A percentile compares a stretch with the other conserved stretches of the same genome.
Evolutionary conservation across 192 early-diverging fungal genomes (phyloP).

Genomic region (Entophlyctis luteolus): DNA sequence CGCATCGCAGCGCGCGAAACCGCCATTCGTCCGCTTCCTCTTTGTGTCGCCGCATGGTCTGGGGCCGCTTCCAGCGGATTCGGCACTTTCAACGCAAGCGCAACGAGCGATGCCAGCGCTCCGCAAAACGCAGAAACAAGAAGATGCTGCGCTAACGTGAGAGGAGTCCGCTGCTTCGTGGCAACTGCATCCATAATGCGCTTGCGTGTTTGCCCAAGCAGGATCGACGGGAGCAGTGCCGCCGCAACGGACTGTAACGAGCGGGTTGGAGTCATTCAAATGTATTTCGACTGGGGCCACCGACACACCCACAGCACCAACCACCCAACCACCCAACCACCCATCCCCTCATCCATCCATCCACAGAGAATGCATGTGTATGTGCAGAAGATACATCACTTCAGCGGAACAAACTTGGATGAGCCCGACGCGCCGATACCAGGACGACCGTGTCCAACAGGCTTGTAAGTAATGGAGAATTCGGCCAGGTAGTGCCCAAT

Average conservation of each 20-base stretch:
- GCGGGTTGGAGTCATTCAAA: no score
- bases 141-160: background rate
- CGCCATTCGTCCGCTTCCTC: background rate
- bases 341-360: background rate
- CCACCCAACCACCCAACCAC: background rate
- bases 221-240: background rate
- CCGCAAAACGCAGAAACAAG: background rate
- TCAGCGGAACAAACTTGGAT: slow-evolving; percentile 78
- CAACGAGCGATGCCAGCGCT: background rate
- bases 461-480: slow-evolving; percentile 99
- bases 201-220: slow-evolving; percentile 8
- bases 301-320: no score
- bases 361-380: no score
- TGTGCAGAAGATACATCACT: no score
- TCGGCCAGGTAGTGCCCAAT: slow-evolving; percentile 94
- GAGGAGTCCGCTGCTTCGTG: background rate
- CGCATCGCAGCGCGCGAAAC: background rate
- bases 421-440: slow-evolving; percentile 99
- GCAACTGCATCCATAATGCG: background rate
- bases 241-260: background rate
- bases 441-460: slow-evolving; percentile 98
- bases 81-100: background rate
- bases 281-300: no score
- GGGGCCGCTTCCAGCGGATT: background rate
- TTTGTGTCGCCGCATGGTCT: background rate